Evolutionary conservation across 2,329 filamentous ascomycete genomes (phyloP).

Genomic region (Verticillium dahliae): DNA sequence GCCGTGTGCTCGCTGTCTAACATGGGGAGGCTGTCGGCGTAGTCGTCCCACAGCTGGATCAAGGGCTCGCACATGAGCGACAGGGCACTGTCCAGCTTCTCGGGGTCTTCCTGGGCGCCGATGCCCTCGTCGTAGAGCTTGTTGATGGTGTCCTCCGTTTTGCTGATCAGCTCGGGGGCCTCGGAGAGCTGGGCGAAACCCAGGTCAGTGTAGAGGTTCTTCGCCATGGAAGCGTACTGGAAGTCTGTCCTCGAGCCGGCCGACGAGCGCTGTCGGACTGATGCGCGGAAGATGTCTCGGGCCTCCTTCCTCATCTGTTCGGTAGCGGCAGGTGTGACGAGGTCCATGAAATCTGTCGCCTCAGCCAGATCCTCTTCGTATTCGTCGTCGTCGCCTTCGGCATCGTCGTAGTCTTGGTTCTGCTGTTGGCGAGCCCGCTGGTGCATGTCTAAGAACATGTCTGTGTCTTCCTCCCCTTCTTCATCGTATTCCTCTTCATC

Average conservation of each 20-base stretch:
- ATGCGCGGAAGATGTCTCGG: slow-evolving; percentile 48
- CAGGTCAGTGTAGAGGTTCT: slow-evolving; percentile 56
- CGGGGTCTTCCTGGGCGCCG: slow-evolving; percentile 46
- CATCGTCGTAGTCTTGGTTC: slow-evolving; percentile 29
- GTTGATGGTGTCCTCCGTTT: slow-evolving; percentile 66
- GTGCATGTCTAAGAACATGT: slow-evolving; percentile 6
- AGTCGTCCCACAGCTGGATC: slow-evolving; percentile 48
- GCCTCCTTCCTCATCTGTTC: slow-evolving; percentile 48
- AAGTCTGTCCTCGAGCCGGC: slow-evolving; percentile 46
- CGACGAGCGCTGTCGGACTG: slow-evolving; percentile 36
- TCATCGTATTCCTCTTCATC: slow-evolving; percentile 31
- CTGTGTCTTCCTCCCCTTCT: slow-evolving; percentile 28
- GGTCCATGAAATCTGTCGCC: slow-evolving; percentile 44
- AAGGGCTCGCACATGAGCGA: slow-evolving; percentile 46
- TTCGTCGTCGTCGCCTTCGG: slow-evolving; percentile 34
- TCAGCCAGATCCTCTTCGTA: slow-evolving; percentile 16
- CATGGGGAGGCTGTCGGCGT: slow-evolving; percentile 40
- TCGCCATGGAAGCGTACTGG: slow-evolving; percentile 64
- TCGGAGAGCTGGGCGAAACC: slow-evolving; percentile 59
- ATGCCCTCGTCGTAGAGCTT: slow-evolving; percentile 58
- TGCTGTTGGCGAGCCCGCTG: slow-evolving; percentile 21
- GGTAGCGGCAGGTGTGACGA: slow-evolving; percentile 48
- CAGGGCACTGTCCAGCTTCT: slow-evolving; percentile 49
- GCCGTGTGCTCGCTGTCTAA: slow-evolving; percentile 47
- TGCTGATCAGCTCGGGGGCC: slow-evolving; percentile 62